Base-by-base conservation (phyloP, 2,329 filamentous ascomycete genomes). In the Fusarium nanum region DNA sequence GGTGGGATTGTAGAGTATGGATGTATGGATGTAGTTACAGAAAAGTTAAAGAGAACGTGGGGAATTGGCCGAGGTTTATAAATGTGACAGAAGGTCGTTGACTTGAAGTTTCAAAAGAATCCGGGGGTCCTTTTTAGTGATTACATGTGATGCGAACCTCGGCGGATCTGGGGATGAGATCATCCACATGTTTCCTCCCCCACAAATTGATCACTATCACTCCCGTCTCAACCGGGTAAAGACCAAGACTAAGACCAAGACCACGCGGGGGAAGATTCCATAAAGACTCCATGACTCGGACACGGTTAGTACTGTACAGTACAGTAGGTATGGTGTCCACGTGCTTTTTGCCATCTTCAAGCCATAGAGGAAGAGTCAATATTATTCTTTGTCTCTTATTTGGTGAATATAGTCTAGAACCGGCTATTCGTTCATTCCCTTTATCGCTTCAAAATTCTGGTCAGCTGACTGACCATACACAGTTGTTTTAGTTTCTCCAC, bases 51-150 rank as follows among this genome's bases (percentile, higher is more conserved):
- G 32, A 16, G 27, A 60, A 20, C 53, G 71, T 71, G 70, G 65
- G 69, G 69, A 62, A 64, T 60, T 60, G 48, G n/a, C 28, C 49
- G 66, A 64, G 62, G 71, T 61, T 67, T 74, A 72, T 69, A 73
- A 73, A 68, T 55, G 48, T 30, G 62, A 59, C 56, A 41, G 49
- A 46, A 46, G 44, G 42, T 60, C 44, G 50, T 57, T 50, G 58
- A 72, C 25, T 55, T 58, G 40, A 55, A 41, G 53, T 46, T 64
- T 34, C 46, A 14, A 34, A 52, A 52, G 62, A 64, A 59, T 30
- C 52, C 7, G 60, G 54, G 60, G 53, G 28, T 44, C 32, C 25
- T 53, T 56, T 53, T 63, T 44, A 41, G 20, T 56, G 56, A 57
- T 66, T 66, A 48, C 64, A 67, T 67, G 64, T 67, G 64, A 67